A percentile compares a stretch with the other conserved stretches of the same genome.
Evolutionary conservation across 2,329 filamentous ascomycete genomes (phyloP).

Genomic region (Cadophora malorum): DNA sequence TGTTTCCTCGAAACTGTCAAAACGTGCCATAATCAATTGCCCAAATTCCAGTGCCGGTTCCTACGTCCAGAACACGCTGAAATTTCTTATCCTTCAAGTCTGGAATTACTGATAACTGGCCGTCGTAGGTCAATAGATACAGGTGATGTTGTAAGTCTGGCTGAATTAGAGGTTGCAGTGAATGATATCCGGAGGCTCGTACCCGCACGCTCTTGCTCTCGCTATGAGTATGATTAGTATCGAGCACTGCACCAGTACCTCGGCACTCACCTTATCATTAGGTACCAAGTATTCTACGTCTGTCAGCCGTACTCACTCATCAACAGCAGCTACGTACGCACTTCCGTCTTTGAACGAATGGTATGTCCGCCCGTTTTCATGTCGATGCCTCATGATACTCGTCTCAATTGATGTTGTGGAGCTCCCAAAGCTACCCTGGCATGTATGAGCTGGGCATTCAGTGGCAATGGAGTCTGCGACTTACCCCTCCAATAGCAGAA

Average conservation of each 20-base stretch:
- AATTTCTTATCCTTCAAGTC: slow-evolving; percentile 24
- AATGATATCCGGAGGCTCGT: not conserved
- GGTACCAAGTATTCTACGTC: slow-evolving; percentile 20
- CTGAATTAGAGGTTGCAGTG: not conserved
- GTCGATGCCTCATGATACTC: slow-evolving; percentile 48
- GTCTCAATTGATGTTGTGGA: slow-evolving; percentile 39
- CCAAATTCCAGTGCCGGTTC: slow-evolving; percentile 43
- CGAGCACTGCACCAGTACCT: not conserved
- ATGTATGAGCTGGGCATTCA: not conserved
- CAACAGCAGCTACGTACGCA: not conserved
- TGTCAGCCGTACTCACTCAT: not conserved
- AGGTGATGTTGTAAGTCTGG: slow-evolving; percentile 31
- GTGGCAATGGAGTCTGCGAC: not conserved
- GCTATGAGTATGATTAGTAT: not conserved
- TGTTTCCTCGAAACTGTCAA: not conserved
- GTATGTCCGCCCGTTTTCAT: slow-evolving; percentile 43
- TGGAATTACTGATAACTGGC: slow-evolving; percentile 26
- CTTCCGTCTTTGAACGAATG: slow-evolving; percentile 36
- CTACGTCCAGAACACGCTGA: slow-evolving; percentile 48
- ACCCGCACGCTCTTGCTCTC: slow-evolving; percentile 3
- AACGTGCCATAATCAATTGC: slow-evolving; percentile 7
- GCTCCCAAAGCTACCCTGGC: slow-evolving; percentile 16
- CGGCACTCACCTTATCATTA: slow-evolving; percentile 20
- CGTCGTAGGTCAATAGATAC: slow-evolving; percentile 22
- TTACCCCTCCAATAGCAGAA: slow-evolving; percentile 14